Conservation (phyloP, 306 rosid species). For the Benincasa hispida region DNA sequence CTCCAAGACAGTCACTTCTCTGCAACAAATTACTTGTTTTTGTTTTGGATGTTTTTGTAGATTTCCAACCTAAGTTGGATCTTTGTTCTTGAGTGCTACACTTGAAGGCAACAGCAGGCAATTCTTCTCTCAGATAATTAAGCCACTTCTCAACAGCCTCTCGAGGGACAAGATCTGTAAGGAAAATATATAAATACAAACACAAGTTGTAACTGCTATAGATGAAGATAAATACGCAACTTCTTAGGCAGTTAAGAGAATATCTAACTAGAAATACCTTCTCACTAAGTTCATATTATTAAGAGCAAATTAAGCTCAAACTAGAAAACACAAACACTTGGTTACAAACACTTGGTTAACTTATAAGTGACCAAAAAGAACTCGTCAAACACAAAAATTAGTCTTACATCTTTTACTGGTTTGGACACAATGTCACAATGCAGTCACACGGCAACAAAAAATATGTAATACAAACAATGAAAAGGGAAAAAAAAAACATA, state of each 20-base stretch:
- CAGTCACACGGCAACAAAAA: background rate
- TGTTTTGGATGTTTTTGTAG: slow-evolving; percentile 49
- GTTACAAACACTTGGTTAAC: background rate
- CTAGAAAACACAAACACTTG: background rate
- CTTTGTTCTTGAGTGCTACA: slow-evolving; percentile 93
- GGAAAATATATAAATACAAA: background rate
- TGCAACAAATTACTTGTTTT: slow-evolving; percentile 56
- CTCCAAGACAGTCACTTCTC: slow-evolving; percentile 93
- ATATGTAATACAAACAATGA: no score
- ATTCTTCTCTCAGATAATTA: slow-evolving; percentile 79
- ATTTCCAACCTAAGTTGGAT: slow-evolving; percentile 86
- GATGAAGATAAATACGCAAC: background rate
- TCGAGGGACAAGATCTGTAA: slow-evolving; percentile 83
- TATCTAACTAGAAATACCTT: no score
- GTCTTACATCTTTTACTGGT: background rate
- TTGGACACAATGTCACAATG: background rate
- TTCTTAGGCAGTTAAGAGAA: background rate
- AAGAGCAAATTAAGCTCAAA: background rate
- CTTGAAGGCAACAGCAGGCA: slow-evolving; percentile 94
- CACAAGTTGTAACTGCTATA: background rate
- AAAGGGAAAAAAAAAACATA: no score
- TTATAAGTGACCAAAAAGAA: background rate
- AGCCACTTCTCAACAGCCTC: slow-evolving; percentile 97
- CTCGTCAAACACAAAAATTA: background rate
- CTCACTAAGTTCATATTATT: background rate